A percentile compares a stretch with the other conserved stretches of the same genome.
Evolutionary conservation across 176 grass and related monocot species (phyloP).

Genomic region (Aegilops tauschii): DNA sequence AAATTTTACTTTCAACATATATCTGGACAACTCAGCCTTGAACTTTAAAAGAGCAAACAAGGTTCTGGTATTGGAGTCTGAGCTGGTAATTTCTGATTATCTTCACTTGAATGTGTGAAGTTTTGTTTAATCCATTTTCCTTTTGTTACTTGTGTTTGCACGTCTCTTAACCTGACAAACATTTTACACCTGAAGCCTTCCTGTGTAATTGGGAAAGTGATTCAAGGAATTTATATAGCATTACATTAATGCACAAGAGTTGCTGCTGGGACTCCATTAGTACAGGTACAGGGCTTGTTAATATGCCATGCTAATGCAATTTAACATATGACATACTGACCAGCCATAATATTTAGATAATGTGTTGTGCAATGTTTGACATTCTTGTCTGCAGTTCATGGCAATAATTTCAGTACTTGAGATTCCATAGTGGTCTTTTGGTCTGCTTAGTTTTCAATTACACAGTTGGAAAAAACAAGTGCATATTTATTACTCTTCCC

Average conservation of each 20-base stretch:
- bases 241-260: no score
- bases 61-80: constrained; percentile 65
- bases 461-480: neutral
- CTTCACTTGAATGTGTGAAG: neutral
- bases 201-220: no score
- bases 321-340: no score
- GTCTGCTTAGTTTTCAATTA: constrained; percentile 18
- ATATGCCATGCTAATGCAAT: no score
- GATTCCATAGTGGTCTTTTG: neutral
- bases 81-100: constrained; percentile 49
- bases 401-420: constrained; percentile 12
- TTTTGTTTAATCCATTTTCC: neutral
- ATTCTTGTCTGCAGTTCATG: neutral
- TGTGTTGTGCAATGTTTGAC: neutral
- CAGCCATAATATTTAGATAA: neutral
- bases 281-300: no score
- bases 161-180: no score
- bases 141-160: no score
- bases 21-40: constrained; percentile 77
- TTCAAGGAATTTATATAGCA: no score
- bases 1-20: constrained; percentile 10
- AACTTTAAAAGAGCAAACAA: constrained; percentile 83
- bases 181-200: no score
- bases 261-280: no score
- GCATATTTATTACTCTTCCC: no score